Evolutionary conservation across 805 yeast species (phyloP), one percentile per base, ranked within the genome.

Genomic region (Ogataea trehalophila): DNA sequence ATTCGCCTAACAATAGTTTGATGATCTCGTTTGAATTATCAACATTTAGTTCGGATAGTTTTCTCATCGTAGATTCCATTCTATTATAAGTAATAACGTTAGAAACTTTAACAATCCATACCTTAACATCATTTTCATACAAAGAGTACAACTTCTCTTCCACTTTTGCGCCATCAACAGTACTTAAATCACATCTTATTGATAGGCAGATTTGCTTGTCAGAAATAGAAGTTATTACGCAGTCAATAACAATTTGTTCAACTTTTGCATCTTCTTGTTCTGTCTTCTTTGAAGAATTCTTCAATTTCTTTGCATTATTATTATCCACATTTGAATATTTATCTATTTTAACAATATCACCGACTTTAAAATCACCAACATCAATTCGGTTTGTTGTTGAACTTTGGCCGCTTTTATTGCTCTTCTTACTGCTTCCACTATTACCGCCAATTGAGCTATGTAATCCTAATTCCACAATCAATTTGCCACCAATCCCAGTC

Each of bases 401-500:
- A n/a, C 16, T 38, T 16, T 37, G 17, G 6, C 37, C 36, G 5
- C 37, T 63, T 33, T 59, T 63, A 23, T 66, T 59, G 34, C 68
- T 29, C 11, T 40, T n/a, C 23, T 39, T 39, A 17, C 33, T 35
- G 18, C 49, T 37, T 5, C 56, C 59, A 20, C 56, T 42, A 68
- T 48, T 35, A 5, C 56, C 59, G 17, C 56, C 43, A 68, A 23
- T 59, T 62, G 56, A 62, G 0, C 83, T 69, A 52, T 86, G 92
- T 29, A 72, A 67, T 16, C 57, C 70, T 44, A 92, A 65, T 53
- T 88, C 95, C 14, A 88, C 56, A 5, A 84, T 70, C 1, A 81
- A 70, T 48, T 82, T 79, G 2, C 97, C 97, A 15, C 88, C 95
- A 9, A 88, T 67, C 0, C 96, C 95, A 0, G 91, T 85, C 46